These are phyloP conservation scores for Canna indica DNA, from an alignment of 176 grass and related monocot species.

Conservation along the genomic window DNA sequence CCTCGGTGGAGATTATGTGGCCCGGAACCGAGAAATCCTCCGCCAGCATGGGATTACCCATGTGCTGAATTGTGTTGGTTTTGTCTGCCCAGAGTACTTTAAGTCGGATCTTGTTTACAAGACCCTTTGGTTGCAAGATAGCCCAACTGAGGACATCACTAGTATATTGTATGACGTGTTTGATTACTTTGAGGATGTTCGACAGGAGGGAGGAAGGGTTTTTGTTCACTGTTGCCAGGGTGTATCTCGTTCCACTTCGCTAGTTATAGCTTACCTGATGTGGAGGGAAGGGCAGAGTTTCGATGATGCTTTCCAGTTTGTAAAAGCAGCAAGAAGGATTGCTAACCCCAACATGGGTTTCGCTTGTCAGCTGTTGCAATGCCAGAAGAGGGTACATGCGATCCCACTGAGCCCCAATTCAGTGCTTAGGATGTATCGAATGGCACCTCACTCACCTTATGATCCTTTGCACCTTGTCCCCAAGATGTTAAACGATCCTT, in stretches of 20 bases:
- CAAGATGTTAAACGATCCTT: conserved; percentile 88
- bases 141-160: conserved; percentile 95
- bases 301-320: conserved; percentile 64
- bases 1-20: conserved; percentile 81
- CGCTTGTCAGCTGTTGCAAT: conserved; percentile 91
- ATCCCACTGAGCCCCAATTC: conserved; percentile 87
- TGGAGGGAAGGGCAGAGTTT: conserved; percentile 98
- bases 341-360: conserved; percentile 98
- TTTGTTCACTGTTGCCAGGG: conserved; percentile 98
- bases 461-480: conserved; percentile 85
- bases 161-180: conserved; percentile 97
- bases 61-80: conserved; percentile 90
- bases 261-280: conserved; percentile 96
- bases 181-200: conserved; percentile 98
- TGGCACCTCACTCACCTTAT: conserved; percentile 86
- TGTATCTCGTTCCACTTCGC: conserved; percentile 78
- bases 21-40: conserved; percentile 78
- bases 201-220: conserved; percentile 66
- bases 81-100: conserved; percentile 95
- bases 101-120: conserved; percentile 81
- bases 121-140: conserved; percentile 98
- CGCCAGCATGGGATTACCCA: conserved; percentile 83
- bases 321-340: conserved; percentile 87
- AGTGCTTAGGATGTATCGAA: conserved; percentile 74
- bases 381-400: conserved; percentile 91